Conservation (phyloP, 176 grass and related monocot species). For the Oryza brachyantha region DNA sequence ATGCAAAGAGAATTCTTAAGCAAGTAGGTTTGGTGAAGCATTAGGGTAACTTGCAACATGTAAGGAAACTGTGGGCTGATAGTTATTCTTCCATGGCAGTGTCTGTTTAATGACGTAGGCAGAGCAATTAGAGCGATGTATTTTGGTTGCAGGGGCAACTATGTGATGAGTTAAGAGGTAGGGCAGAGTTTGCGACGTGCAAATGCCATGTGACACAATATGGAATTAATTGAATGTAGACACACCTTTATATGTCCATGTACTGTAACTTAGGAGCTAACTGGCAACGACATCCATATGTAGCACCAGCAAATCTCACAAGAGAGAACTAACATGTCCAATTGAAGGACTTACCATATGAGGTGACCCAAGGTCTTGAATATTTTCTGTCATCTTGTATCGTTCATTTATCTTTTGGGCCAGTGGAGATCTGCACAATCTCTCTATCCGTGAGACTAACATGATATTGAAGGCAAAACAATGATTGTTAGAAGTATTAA, state of each 20-base stretch:
- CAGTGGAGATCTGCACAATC: not conserved
- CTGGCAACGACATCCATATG: not conserved
- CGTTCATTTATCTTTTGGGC: not conserved
- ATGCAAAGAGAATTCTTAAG: not conserved
- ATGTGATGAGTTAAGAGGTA: not conserved
- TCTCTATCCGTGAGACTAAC: not conserved
- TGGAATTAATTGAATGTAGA: not conserved
- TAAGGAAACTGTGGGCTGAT: not conserved
- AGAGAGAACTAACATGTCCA: not conserved
- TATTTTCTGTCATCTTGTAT: not conserved
- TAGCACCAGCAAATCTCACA: not conserved
- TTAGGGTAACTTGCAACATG: not conserved
- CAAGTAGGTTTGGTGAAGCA: not conserved
- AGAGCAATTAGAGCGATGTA: not conserved
- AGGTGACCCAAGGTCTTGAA: not conserved
- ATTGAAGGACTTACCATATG: not conserved
- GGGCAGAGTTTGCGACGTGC: not conserved
- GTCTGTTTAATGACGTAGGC: not conserved
- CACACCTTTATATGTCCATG: not conserved
- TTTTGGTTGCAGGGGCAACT: not conserved
- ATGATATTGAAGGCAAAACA: slow-evolving; percentile 6
- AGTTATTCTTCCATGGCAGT: not conserved
- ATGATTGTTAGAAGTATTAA: not conserved
- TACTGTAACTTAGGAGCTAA: not conserved
- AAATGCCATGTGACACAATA: not conserved